These are phyloP conservation scores for Dillenia suffruticosa DNA, from an alignment of 164 flowering plant species.

Conservation along the genomic window DNA sequence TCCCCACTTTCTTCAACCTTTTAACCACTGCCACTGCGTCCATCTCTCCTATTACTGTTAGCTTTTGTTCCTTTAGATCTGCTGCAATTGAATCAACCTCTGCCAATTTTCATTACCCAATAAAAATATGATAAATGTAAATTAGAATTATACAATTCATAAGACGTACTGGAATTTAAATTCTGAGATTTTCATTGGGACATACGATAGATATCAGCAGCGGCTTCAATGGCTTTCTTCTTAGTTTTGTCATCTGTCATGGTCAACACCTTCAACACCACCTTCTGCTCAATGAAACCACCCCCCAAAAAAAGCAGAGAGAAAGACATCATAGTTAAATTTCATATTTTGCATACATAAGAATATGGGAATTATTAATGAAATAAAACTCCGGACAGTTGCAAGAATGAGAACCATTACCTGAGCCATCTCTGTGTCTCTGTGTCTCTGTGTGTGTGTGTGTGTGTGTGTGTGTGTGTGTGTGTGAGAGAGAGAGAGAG, in stretches of 20 bases:
- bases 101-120: conserved; percentile 7
- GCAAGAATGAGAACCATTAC: background rate
- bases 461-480: too few species aligned
- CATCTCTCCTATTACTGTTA: conserved; percentile 63
- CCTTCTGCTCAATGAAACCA: conserved; percentile 32
- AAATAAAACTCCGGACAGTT: too few species aligned
- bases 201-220: conserved; percentile 60
- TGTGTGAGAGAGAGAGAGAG: too few species aligned
- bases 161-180: background rate
- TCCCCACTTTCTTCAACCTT: conserved; percentile 61
- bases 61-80: conserved; percentile 55
- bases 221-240: conserved; percentile 76
- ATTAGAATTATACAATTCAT: background rate
- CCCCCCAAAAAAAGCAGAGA: background rate
- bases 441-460: too few species aligned
- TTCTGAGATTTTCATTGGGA: background rate
- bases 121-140: too few species aligned
- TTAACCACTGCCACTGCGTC: conserved; percentile 56
- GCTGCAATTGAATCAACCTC: conserved; percentile 70
- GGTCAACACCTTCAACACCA: conserved; percentile 57
- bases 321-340: too few species aligned
- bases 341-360: too few species aligned
- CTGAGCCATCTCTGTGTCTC: conserved; percentile 1
- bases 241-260: conserved; percentile 71
- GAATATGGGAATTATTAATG: too few species aligned